phyloP scores from a whole-genome alignment of 108 stramenopile species.

The Skeletonema menzelii region DNA sequence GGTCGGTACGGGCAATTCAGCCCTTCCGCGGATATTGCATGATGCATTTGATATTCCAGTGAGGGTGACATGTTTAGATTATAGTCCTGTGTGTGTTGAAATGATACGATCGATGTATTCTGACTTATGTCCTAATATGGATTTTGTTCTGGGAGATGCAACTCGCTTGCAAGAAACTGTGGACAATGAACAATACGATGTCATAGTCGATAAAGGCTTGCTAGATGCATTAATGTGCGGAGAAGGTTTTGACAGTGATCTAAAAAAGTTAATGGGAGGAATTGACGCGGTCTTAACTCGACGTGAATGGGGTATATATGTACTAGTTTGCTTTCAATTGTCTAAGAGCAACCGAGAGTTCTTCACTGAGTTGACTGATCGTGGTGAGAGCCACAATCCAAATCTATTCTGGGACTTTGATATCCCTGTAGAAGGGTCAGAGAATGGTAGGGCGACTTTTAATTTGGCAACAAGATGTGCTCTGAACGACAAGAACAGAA shows the following conservation, averaged over 20 bases:
- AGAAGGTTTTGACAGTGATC: conserved; percentile 60
- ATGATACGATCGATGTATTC: conserved; percentile 44
- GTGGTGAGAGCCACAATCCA: neutral
- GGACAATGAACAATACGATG: conserved; percentile 44
- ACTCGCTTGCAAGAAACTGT: conserved; percentile 28
- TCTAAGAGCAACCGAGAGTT: conserved; percentile 9
- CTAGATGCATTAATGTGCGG: conserved; percentile 78
- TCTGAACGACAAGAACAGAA: neutral
- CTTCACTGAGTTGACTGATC: conserved; percentile 11
- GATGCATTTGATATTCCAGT: conserved; percentile 27
- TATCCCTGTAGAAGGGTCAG: conserved; percentile 21
- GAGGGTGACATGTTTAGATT: conserved; percentile 59
- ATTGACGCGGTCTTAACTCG: conserved; percentile 33
- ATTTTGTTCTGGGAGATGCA: conserved; percentile 75
- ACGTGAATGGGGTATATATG: conserved; percentile 38
- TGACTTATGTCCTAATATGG: conserved; percentile 25
- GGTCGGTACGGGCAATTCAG: conserved; percentile 70
- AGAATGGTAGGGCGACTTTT: conserved; percentile 31
- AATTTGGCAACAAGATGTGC: conserved; percentile 24
- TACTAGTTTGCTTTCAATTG: conserved; percentile 37
- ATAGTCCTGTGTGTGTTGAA: conserved; percentile 64
- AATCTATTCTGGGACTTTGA: conserved; percentile 34
- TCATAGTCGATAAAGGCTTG: conserved; percentile 78
- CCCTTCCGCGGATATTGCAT: conserved; percentile 53
- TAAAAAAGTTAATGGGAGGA: conserved; percentile 38